Evolutionary conservation across 2,329 filamentous ascomycete species (phyloP), one percentile per base, ranked within the genome.

Genomic region (Curvularia lunata): DNA sequence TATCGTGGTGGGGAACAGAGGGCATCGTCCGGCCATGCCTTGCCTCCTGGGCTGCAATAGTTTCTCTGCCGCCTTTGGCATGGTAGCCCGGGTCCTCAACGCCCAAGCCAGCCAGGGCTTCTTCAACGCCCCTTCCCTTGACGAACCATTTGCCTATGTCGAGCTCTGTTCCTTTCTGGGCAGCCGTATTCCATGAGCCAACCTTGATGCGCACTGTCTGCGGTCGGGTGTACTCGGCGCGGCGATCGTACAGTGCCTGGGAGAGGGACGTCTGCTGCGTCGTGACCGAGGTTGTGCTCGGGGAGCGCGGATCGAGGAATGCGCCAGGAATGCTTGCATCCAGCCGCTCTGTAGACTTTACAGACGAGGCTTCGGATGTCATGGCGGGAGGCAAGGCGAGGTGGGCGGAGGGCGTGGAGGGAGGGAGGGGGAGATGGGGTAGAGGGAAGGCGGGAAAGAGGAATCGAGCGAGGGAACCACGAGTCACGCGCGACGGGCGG

Each of bases 141-240:
- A 96, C 84, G 74, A 99, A 97, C 95, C 95, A 99, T 30, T 85
- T 86, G 7, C 87, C 90, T 5, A 99, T 80, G 72, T 98, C 95
- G 65, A 91, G 91, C 75, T 97, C 92, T 0, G 92, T 92, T 23
- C 91, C 92, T 12, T 91, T 87, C 63, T 90, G 88, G 1, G 89
- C 88, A 4, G 92, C 95, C 16, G 97, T 91, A 77, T 99, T 99
- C 95, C 95, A 99, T 0, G 91, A 90, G 41, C 94, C 95, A 50
- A 99, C 84, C 78, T 97, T 97, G 76, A 99, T 85, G 64, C 88
- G 88, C 66, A 97, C 86, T 49, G 85, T 85, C 73, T 88, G 88
- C 42, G 88, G 85, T 37, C 88, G 86, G 25, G 90, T 89, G 75
- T 93, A 99, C 75, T 98, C 93, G 48, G 85, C 80, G 69, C 88